Evolutionary conservation across 108 stramenopile species (phyloP).

Genomic region (Skeletonema menzelii): DNA sequence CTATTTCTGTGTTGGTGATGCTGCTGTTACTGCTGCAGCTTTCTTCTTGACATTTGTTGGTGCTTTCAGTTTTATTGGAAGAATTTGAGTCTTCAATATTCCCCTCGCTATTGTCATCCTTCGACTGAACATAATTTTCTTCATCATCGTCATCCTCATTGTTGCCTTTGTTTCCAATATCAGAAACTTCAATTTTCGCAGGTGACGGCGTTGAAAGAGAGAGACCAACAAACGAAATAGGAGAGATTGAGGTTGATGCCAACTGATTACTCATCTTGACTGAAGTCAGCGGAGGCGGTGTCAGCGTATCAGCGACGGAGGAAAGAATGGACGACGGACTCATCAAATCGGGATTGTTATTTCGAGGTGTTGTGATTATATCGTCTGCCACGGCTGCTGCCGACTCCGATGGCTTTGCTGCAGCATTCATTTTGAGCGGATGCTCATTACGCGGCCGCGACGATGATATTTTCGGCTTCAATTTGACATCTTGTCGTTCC

Average conservation of each 20-base stretch:
- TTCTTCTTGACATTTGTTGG: background rate
- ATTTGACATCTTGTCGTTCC: background rate
- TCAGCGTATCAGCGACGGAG: background rate
- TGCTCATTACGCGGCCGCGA: background rate
- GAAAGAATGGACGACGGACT: background rate
- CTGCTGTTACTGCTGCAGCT: background rate
- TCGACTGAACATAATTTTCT: conserved; percentile 2
- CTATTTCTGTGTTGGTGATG: background rate
- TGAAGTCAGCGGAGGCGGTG: conserved; percentile 13
- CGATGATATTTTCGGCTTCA: background rate
- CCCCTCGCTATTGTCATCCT: background rate
- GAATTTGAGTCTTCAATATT: conserved; percentile 1
- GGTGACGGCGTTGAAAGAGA: background rate
- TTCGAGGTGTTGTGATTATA: background rate
- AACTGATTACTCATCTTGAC: conserved; percentile 9
- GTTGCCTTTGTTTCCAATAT: background rate
- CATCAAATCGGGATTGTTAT: background rate
- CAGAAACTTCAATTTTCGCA: background rate
- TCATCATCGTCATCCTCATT: background rate
- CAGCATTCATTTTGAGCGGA: background rate
- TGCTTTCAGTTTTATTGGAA: background rate
- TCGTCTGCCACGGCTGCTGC: background rate
- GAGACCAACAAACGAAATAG: background rate
- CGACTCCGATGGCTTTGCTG: background rate
- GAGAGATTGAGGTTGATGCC: conserved; percentile 1